phyloP scores from a whole-genome alignment of 257 asterid genomes.

The Fraxinus cuspidata region DNA sequence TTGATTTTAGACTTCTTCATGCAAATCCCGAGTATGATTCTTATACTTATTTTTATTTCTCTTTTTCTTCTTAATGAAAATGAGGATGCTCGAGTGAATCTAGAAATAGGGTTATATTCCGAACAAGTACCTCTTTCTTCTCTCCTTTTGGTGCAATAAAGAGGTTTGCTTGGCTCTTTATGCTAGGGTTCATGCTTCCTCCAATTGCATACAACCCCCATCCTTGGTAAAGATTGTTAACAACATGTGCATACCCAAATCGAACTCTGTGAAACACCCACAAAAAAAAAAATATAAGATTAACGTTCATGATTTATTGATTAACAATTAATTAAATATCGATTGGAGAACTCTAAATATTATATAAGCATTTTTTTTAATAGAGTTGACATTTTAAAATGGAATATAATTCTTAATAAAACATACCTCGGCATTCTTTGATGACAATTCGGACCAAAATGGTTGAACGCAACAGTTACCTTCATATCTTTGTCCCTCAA shows the following conservation, averaged over 20 bases:
- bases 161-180: conserved; percentile 83
- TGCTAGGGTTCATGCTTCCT: conserved; percentile 84
- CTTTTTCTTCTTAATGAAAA: too few relatives aligned
- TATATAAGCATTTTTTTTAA: too few relatives aligned
- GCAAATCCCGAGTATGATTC: background rate
- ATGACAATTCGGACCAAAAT: conserved; percentile 73
- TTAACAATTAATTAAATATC: background rate
- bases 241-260: conserved; percentile 88
- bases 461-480: conserved; percentile 81
- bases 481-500: conserved; percentile 63
- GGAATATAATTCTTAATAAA: background rate
- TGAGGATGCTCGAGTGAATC: background rate
- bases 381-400: background rate
- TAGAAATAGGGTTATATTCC: background rate
- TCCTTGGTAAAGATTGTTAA: conserved; percentile 70
- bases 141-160: conserved; percentile 67
- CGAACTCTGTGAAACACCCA: conserved; percentile 48
- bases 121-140: conserved; percentile 58
- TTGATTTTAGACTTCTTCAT: background rate
- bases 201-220: conserved; percentile 92
- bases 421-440: conserved; percentile 88
- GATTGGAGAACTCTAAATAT: too few relatives aligned
- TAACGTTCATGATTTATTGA: background rate
- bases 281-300: background rate
- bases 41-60: too few relatives aligned